phyloP scores from a whole-genome alignment of 179 eudicot genomes.

The Beta lomatogona region DNA sequence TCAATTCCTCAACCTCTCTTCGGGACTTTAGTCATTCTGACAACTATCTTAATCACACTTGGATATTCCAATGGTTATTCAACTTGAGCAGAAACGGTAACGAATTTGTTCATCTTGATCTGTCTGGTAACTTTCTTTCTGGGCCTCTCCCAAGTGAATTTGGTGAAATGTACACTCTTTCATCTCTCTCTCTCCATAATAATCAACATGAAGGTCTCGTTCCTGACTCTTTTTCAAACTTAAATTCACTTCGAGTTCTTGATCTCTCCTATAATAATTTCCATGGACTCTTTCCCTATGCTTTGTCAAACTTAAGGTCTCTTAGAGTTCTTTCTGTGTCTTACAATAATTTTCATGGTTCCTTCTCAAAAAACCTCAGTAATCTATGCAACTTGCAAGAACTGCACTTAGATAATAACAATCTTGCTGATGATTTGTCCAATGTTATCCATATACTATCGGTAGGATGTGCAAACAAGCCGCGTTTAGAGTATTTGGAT shows the following conservation, averaged over 20 bases:
- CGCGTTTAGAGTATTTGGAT: too few species aligned
- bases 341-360: neutral
- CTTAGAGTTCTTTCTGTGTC: neutral
- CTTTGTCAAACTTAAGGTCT: neutral
- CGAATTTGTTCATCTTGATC: slow-evolving; percentile 5
- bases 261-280: slow-evolving; percentile 14
- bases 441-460: too few species aligned
- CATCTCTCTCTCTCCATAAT: slow-evolving; percentile 8
- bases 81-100: neutral
- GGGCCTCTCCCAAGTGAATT: neutral
- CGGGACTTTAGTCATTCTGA: neutral
- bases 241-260: neutral
- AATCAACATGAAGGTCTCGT: slow-evolving; percentile 20
- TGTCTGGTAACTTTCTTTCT: neutral
- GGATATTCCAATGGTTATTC: slow-evolving; percentile 19
- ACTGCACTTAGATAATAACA: neutral
- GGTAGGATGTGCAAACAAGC: too few species aligned
- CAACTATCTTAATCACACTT: neutral
- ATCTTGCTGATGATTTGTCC: too few species aligned
- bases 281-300: slow-evolving; percentile 16
- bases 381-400: neutral
- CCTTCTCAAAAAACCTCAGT: neutral
- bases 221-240: neutral
- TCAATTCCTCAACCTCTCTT: slow-evolving; percentile 2
- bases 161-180: neutral